These are phyloP conservation scores for Tylopilus orsonianus DNA, from an alignment of 1,284 basidiomycete genomes.

Conservation along the genomic window DNA sequence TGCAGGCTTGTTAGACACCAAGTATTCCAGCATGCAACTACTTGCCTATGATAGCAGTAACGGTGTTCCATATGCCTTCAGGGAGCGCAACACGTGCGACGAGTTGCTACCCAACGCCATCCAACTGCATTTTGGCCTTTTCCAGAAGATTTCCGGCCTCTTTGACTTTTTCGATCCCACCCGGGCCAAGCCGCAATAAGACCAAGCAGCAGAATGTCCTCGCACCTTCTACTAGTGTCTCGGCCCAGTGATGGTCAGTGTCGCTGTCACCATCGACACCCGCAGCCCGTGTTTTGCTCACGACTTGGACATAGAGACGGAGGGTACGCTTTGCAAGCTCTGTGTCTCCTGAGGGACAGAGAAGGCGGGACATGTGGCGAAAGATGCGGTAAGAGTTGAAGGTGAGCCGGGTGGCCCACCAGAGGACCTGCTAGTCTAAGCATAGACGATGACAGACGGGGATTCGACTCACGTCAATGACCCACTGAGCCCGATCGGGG, in stretches of 20 bases:
- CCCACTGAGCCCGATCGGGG: conserved; percentile 65
- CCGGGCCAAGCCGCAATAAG: conserved; percentile 33
- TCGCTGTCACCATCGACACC: conserved; percentile 50
- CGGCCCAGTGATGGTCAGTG: conserved; percentile 66
- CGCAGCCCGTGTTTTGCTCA: conserved; percentile 63
- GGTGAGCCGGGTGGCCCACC: conserved; percentile 89
- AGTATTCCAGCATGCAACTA: not conserved
- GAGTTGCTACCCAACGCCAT: conserved; percentile 45
- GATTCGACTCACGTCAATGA: conserved; percentile 60
- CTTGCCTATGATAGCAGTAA: conserved; percentile 61
- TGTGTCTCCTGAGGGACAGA: conserved; percentile 63
- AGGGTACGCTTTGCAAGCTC: conserved; percentile 75
- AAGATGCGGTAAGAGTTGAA: conserved; percentile 87
- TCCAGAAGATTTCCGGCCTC: conserved; percentile 60
- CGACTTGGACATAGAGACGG: conserved; percentile 81
- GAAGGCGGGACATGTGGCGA: conserved; percentile 77
- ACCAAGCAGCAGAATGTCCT: conserved; percentile 68
- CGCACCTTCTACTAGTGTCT: conserved; percentile 70
- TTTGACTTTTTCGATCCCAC: conserved; percentile 49
- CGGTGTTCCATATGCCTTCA: conserved; percentile 66
- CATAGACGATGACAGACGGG: not conserved
- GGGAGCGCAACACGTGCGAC: conserved; percentile 56
- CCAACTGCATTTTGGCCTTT: conserved; percentile 54
- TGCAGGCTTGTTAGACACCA: conserved; percentile 28
- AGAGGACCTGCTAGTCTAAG: conserved; percentile 58